phyloP scores from a whole-genome alignment of 1,139 yeast species.

The Wickerhamiella pararugosa region DNA sequence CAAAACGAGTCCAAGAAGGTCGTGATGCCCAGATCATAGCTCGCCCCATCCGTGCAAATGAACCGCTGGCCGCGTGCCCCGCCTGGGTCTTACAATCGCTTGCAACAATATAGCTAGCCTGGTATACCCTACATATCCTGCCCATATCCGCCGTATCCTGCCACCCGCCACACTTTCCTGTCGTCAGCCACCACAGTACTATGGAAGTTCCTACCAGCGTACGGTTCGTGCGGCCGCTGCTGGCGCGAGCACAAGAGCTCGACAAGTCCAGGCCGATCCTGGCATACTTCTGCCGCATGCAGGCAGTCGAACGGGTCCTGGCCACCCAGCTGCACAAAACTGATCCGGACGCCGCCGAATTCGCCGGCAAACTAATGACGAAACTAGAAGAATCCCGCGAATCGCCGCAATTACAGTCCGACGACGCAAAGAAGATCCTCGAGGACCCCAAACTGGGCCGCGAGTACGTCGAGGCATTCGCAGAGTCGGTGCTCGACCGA shows the following conservation, averaged over 20 bases:
- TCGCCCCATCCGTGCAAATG: too few relatives aligned
- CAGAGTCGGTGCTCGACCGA: slow-evolving; percentile 43
- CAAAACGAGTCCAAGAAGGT: too few relatives aligned
- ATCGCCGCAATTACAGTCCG: slow-evolving; percentile 17
- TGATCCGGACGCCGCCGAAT: slow-evolving; percentile 38
- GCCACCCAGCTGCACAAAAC: slow-evolving; percentile 40
- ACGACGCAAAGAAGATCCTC: slow-evolving; percentile 34
- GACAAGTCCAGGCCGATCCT: slow-evolving; percentile 36
- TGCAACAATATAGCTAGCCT: too few relatives aligned
- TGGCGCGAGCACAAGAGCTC: slow-evolving; percentile 39
- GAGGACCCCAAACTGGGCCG: slow-evolving; percentile 42
- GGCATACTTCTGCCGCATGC: slow-evolving; percentile 39
- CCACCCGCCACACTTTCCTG: too few relatives aligned
- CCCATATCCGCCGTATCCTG: too few relatives aligned
- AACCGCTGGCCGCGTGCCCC: too few relatives aligned
- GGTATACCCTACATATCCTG: too few relatives aligned
- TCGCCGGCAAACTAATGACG: slow-evolving; percentile 46
- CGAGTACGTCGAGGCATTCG: slow-evolving; percentile 46
- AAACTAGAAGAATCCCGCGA: slow-evolving; percentile 41
- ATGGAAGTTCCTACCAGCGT: slow-evolving; percentile 17
- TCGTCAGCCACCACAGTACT: too few relatives aligned
- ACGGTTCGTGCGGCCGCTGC: slow-evolving; percentile 30
- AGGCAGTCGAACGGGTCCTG: slow-evolving; percentile 54
- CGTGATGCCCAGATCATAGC: too few relatives aligned
- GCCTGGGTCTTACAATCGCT: too few relatives aligned